Evolutionary conservation across 306 rosid species (phyloP), one percentile per base, ranked within the genome.

Genomic region (Quercus berberidifolia): DNA sequence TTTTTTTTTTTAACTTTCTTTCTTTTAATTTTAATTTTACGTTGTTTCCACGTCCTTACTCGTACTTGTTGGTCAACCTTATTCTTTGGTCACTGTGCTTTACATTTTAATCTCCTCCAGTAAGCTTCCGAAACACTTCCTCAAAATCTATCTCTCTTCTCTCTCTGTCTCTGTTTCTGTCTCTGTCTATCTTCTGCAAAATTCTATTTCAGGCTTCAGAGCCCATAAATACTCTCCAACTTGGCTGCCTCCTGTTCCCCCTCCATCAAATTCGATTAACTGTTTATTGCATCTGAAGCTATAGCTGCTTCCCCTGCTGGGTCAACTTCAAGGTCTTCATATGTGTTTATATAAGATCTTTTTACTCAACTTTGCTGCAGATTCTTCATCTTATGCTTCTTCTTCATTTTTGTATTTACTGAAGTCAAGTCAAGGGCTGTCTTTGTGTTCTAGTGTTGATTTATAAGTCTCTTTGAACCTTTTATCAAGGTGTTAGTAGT

Each of bases 371-470:
- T 64, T 82, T 76, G 49, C 25, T 49, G 69, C 77, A 57, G 76
- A 31, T 81, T 83, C 77, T 41, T 60, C 79, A 19, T 78, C 81
- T 55, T 33, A 51, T 18, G 68, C 64, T 77, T 3, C 54, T 49
- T 38, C 46, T 41, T 41, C 46, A 41, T 41, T 41, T 41, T 41
- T 8, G 46, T 41, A 41, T 5, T 33, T 5, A 54, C n/a, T 43
- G 80, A 49, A 46, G 52, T 67, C 11, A n/a, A 19, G 28, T 18
- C 43, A 46, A 56, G 52, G 43, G 51, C 72, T 64, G 13, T 73
- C 76, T 78, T 76, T 78, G 58, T 62, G 26, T 84, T 76, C 79
- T 15, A 71, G 77, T 81, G 56, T 55, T 69, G 25, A 76, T 74
- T 79, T 73, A 12, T 49, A 49, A 49, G 54, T 17, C 12, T 38